phyloP scores from a whole-genome alignment of 1,139 yeast species.

The Lodderomyces parapsilosis region DNA sequence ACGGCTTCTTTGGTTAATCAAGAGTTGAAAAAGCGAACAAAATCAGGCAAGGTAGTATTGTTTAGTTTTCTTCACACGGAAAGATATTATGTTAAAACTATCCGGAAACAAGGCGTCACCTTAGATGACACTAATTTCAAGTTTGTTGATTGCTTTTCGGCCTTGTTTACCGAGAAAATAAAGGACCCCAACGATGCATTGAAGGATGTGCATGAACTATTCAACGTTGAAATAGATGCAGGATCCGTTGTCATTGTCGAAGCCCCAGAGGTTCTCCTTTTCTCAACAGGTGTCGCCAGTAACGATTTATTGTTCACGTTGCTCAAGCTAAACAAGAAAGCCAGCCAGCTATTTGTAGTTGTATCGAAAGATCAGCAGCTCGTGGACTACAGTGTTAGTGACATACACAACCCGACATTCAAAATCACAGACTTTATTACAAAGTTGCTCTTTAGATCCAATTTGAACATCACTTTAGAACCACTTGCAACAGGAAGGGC shows the following conservation, averaged over 20 bases:
- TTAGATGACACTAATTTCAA: constrained; percentile 29
- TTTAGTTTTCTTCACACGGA: constrained; percentile 45
- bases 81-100: constrained; percentile 33
- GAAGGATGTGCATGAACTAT: constrained; percentile 19
- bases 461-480: constrained; percentile 50
- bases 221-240: constrained; percentile 18
- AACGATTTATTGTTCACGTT: constrained; percentile 36
- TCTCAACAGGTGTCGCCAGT: constrained; percentile 36
- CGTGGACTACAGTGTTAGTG: constrained; percentile 28
- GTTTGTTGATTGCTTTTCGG: constrained; percentile 46
- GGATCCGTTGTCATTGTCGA: constrained; percentile 42
- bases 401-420: constrained; percentile 24
- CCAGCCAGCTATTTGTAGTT: constrained; percentile 35
- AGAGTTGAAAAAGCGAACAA: constrained; percentile 24
- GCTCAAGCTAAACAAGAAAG: constrained; percentile 32
- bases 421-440: constrained; percentile 46
- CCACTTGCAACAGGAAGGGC: constrained; percentile 83
- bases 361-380: constrained; percentile 38
- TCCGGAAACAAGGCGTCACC: constrained; percentile 48
- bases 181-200: constrained; percentile 21
- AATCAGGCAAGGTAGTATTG: constrained; percentile 33
- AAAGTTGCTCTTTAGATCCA: constrained; percentile 51
- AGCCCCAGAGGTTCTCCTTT: constrained; percentile 49
- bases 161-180: constrained; percentile 34
- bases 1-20: constrained; percentile 38